Evolutionary conservation across 2,329 filamentous ascomycete species (phyloP).

Genomic region (Phyllosticta ampelicida): DNA sequence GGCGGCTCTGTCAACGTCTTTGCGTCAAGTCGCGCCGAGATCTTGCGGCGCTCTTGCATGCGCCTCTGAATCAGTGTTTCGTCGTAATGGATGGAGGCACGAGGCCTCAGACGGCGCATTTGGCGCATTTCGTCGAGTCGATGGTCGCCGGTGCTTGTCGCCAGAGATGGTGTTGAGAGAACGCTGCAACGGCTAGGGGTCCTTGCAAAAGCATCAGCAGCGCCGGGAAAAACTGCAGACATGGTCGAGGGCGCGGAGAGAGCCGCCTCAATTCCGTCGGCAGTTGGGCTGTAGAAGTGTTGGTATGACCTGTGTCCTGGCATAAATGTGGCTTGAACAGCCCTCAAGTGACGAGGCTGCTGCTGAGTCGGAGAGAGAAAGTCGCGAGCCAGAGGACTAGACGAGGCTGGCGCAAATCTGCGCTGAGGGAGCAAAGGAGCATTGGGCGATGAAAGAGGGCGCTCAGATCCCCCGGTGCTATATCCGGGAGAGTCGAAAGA

Average conservation of each 20-base stretch:
- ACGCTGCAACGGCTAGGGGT: background rate
- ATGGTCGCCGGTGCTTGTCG: background rate
- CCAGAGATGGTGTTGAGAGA: background rate
- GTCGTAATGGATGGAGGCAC: background rate
- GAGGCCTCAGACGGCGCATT: background rate
- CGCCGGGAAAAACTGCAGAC: background rate
- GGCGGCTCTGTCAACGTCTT: background rate
- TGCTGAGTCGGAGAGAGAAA: background rate
- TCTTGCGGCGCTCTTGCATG: background rate
- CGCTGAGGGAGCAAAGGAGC: background rate
- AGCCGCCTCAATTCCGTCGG: background rate
- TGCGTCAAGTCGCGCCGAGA: background rate
- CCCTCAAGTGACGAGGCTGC: background rate
- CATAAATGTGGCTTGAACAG: background rate
- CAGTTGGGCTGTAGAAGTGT: background rate
- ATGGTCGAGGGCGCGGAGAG: background rate
- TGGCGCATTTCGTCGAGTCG: background rate
- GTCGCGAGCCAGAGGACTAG: no score
- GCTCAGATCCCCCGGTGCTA: no score
- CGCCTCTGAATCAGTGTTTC: background rate
- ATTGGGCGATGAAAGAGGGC: no score
- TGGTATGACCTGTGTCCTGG: background rate
- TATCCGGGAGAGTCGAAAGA: no score
- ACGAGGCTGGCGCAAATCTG: no score
- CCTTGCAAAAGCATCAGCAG: background rate